phyloP scores from a whole-genome alignment of 345 rosid species.

The Euphorbia tirucalli region DNA sequence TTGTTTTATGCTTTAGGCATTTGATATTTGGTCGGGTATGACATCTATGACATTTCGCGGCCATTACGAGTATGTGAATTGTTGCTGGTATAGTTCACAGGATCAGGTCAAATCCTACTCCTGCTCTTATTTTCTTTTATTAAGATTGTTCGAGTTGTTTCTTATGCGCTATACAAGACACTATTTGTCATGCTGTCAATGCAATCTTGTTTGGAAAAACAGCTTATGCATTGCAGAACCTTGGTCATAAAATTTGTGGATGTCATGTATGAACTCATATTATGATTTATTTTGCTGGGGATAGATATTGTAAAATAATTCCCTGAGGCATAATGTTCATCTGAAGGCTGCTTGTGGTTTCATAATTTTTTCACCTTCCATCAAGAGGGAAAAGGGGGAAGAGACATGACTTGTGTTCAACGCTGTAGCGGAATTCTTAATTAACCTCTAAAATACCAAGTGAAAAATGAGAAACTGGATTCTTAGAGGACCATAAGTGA shows the following conservation, averaged over 20 bases:
- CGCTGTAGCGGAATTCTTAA: not conserved
- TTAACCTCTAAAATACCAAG: not conserved
- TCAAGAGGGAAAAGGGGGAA: not conserved
- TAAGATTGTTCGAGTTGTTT: not conserved
- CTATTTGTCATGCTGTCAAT: not conserved
- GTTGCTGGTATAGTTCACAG: constrained; percentile 72
- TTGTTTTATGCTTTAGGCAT: constrained; percentile 47
- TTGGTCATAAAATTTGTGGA: not conserved
- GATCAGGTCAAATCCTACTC: constrained; percentile 60
- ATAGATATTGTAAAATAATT: not conserved
- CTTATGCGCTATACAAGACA: not conserved
- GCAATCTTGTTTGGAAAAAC: not conserved
- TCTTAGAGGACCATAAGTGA: not conserved
- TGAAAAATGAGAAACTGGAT: not conserved
- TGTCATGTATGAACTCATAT: not conserved
- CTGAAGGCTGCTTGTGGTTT: not conserved
- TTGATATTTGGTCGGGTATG: constrained; percentile 82
- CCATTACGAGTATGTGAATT: constrained; percentile 77
- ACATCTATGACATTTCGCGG: constrained; percentile 58
- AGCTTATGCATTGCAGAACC: not conserved
- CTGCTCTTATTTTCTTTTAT: not conserved
- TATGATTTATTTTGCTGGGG: constrained; percentile 2
- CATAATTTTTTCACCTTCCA: not conserved
- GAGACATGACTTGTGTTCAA: not conserved
- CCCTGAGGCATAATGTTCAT: not conserved